These are phyloP conservation scores for Macroventuria anomochaeta DNA, from an alignment of 2,329 filamentous ascomycete species.

Conservation along the genomic window DNA sequence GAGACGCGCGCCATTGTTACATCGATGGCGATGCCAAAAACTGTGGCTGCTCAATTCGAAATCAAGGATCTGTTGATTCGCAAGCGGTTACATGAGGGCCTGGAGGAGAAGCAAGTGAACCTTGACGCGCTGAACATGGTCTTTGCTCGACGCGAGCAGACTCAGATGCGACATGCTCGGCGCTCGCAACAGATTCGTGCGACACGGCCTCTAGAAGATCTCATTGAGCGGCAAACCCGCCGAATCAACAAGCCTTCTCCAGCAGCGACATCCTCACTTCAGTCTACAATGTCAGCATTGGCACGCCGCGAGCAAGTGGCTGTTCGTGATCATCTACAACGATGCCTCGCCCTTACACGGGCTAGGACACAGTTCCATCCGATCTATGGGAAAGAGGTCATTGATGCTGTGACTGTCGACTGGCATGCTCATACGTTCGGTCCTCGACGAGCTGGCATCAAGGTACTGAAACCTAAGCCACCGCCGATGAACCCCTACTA, in stretches of 20 bases:
- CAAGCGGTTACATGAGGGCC: constrained; percentile 66
- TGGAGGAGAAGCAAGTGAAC: constrained; percentile 69
- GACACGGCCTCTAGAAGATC: constrained; percentile 70
- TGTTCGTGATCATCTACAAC: constrained; percentile 75
- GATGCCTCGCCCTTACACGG: constrained; percentile 80
- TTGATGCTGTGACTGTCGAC: constrained; percentile 73
- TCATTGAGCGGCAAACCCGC: constrained; percentile 73
- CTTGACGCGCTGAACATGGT: constrained; percentile 80
- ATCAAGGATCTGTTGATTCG: constrained; percentile 74
- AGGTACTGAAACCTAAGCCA: constrained; percentile 21
- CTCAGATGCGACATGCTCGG: constrained; percentile 60
- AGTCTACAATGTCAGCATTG: constrained; percentile 73
- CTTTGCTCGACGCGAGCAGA: constrained; percentile 70
- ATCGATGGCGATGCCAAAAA: constrained; percentile 88
- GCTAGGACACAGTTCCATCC: constrained; percentile 80
- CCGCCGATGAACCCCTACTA: constrained; percentile 12
- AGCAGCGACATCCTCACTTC: constrained; percentile 66
- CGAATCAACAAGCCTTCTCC: constrained; percentile 59
- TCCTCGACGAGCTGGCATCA: constrained; percentile 50
- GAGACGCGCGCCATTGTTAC: constrained; percentile 96
- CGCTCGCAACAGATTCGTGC: constrained; percentile 61
- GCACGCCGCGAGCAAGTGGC: constrained; percentile 70
- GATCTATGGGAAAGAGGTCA: constrained; percentile 79
- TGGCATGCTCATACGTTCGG: constrained; percentile 45
- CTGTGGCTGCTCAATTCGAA: constrained; percentile 76